These are phyloP conservation scores for Phaffia rhodozyma DNA, from an alignment of 1,284 basidiomycete species.

Conservation along the genomic window DNA sequence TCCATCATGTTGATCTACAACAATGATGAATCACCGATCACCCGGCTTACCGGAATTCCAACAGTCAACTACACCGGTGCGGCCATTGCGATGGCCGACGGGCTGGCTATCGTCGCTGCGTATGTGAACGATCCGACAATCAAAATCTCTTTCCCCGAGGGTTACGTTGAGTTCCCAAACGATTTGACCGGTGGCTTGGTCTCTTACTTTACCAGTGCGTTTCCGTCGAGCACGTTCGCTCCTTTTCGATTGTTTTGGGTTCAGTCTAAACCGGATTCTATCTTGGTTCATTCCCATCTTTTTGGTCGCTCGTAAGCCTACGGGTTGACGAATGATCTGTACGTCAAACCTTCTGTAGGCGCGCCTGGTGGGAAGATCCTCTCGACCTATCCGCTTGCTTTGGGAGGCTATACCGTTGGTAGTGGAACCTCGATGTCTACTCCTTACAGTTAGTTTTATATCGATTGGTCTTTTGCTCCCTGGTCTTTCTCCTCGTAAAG, in stretches of 20 bases:
- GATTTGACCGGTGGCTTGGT: background rate
- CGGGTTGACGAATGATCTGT: slow-evolving; percentile 10
- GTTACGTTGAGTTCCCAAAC: slow-evolving; percentile 7
- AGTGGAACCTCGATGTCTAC: slow-evolving; percentile 13
- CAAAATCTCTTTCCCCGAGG: slow-evolving; percentile 1
- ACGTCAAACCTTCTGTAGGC: slow-evolving; percentile 1
- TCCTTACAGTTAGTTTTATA: background rate
- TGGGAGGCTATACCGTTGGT: slow-evolving; percentile 1
- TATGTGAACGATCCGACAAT: background rate
- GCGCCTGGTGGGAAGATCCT: slow-evolving; percentile 16
- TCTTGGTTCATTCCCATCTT: too few species aligned
- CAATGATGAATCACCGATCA: background rate
- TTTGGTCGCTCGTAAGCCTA: background rate
- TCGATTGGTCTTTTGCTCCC: background rate
- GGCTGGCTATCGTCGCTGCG: slow-evolving; percentile 6
- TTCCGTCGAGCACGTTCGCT: too few species aligned
- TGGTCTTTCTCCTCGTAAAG: too few species aligned
- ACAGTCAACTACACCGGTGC: background rate
- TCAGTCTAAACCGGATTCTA: too few species aligned
- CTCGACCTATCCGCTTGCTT: slow-evolving; percentile 12
- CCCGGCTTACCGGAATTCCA: background rate
- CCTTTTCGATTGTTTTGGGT: too few species aligned
- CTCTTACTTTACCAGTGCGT: background rate
- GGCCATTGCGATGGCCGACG: background rate
- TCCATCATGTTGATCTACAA: slow-evolving; percentile 2